Percentiles rank a stretch among this genome's conserved stretches.
Conservation (phyloP, 169 alveolate species). For the Plasmodium knowlesi region DNA sequence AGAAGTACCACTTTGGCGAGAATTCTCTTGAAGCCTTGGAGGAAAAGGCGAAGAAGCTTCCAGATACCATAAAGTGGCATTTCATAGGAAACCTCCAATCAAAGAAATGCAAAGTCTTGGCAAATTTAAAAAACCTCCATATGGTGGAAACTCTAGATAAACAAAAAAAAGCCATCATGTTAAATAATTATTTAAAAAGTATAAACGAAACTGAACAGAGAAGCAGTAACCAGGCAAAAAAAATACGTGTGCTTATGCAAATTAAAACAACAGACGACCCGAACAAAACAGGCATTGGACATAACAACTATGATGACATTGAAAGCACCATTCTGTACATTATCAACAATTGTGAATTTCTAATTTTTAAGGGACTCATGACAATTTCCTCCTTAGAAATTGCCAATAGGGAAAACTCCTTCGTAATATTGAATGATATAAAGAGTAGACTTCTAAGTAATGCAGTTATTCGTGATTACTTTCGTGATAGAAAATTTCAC, state of each 20-base stretch:
- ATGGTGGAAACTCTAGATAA: conserved; percentile 93
- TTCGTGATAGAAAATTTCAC: conserved; percentile 75
- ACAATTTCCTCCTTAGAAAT: conserved; percentile 89
- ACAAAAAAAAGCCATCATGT: conserved; percentile 87
- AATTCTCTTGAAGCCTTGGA: conserved; percentile 92
- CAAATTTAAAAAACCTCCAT: conserved; percentile 86
- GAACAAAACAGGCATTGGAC: conserved; percentile 89
- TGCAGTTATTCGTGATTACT: conserved; percentile 72
- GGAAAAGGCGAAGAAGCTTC: conserved; percentile 88
- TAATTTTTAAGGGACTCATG: conserved; percentile 94
- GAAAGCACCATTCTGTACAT: conserved; percentile 82
- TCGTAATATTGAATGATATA: conserved; percentile 82
- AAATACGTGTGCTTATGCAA: conserved; percentile 83
- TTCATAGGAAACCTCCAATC: conserved; percentile 95
- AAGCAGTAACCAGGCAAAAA: conserved; percentile 24
- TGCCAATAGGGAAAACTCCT: conserved; percentile 53
- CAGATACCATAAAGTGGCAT: conserved; percentile 94
- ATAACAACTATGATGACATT: conserved; percentile 77
- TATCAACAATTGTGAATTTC: conserved; percentile 80
- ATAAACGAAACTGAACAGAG: conserved; percentile 22
- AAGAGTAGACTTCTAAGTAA: conserved; percentile 80
- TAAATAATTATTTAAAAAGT: conserved; percentile 80
- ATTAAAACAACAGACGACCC: conserved; percentile 91
- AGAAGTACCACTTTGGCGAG: conserved; percentile 91
- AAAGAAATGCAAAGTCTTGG: conserved; percentile 90